Evolutionary conservation across 805 yeast genomes (phyloP), one percentile per base, ranked within the genome.

Genomic region (Yamadazyma nakazawae): DNA sequence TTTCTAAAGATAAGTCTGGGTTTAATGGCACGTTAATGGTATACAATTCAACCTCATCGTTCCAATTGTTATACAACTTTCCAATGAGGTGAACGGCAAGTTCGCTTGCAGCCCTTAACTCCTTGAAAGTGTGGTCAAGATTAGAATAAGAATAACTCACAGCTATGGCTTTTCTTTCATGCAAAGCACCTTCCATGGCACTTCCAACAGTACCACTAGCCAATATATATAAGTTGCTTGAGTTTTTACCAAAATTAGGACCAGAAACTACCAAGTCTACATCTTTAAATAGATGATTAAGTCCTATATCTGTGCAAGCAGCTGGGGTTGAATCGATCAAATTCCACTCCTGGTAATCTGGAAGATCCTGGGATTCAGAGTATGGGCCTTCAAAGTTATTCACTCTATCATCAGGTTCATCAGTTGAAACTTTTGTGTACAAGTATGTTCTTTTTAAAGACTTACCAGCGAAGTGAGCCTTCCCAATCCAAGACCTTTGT

Each of bases 191-290:
- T 67, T 94, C 99, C 89, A 91, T 79, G 0, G 97, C 94, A 3
- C 96, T 98, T 21, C 99, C 99, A 14, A 94, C 84, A 2, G 99
- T 94, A 12, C 99, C 99, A 55, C 95, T 84, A 4, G 97, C 82
- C 57, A 94, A 76, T 46, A 90, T 86, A 64, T 90, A 94, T 38
- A 92, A 79, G 5, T 95, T 89, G 19, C 92, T 81, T 1, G 96
- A 83, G 65, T 94, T 94, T 60, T 96, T 81, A 18, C 99, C 99
- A 54, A 85, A 92, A 62, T 94, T 94, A 7, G 99, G 99, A 0
- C 99, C 99, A 46, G 96, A 86, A 18, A 94, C 64, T 5, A 94
- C 97, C 49, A 92, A 69, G 65, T 94, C 97, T 18, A 70, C 63
- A 14, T 63, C 61, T 14, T 55, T 43, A 48, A 77, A 72, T 46